A percentile compares a stretch with the other conserved stretches of the same genome.
Conservation (phyloP, 2,329 filamentous ascomycete species). For the Pseudofabraea citricarpa region DNA sequence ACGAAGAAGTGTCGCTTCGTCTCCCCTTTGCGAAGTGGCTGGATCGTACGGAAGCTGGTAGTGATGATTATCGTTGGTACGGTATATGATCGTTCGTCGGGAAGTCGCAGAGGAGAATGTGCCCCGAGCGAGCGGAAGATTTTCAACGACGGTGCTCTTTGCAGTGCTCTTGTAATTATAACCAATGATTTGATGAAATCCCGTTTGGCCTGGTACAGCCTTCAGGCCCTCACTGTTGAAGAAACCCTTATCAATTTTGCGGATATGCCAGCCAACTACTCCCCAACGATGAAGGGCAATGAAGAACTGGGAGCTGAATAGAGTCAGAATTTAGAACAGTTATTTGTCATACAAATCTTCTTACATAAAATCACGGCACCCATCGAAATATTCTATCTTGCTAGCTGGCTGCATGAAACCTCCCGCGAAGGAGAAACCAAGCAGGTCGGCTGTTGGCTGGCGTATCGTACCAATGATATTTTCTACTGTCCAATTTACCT, state of each 20-base stretch:
- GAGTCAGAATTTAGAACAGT: neutral
- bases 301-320: neutral
- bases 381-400: neutral
- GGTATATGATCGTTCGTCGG: too few species aligned
- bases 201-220: too few species aligned
- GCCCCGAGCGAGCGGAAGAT: too few species aligned
- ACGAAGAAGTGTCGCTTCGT: too few species aligned
- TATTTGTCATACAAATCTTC: neutral
- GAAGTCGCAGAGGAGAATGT: too few species aligned
- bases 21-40: too few species aligned
- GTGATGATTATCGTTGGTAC: too few species aligned
- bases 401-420: neutral
- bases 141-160: too few species aligned
- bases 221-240: too few species aligned
- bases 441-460: neutral
- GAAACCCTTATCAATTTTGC: neutral
- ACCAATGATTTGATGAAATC: too few species aligned
- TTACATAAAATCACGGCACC: neutral
- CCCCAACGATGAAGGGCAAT: neutral
- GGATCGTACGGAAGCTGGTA: too few species aligned
- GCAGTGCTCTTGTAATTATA: too few species aligned
- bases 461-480: neutral
- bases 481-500: neutral
- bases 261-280: neutral
- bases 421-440: neutral